These are phyloP conservation scores for Neofusicoccum ribis DNA, from an alignment of 2,329 filamentous ascomycete genomes.

Conservation along the genomic window DNA sequence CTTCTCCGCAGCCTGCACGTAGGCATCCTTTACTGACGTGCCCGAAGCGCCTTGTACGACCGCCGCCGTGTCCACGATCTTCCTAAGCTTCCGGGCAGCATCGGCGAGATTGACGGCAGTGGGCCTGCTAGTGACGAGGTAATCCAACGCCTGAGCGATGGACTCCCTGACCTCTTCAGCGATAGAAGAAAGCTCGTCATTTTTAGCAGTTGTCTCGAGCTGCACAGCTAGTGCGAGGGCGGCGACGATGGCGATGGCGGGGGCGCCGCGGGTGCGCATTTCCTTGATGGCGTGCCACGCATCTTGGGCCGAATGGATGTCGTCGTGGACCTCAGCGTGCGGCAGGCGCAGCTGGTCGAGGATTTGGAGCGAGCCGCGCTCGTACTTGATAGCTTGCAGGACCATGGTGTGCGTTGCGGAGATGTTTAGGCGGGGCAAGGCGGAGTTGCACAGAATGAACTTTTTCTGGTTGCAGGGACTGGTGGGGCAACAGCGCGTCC, in stretches of 20 bases:
- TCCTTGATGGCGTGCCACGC: slow-evolving; percentile 80
- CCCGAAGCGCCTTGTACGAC: slow-evolving; percentile 47
- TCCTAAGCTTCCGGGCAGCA: slow-evolving; percentile 78
- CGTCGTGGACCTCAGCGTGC: slow-evolving; percentile 76
- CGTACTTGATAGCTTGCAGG: slow-evolving; percentile 77
- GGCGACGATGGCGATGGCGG: slow-evolving; percentile 97
- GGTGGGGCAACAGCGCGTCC: not conserved
- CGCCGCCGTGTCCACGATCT: slow-evolving; percentile 56
- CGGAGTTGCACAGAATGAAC: not conserved
- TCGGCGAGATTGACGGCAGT: slow-evolving; percentile 95
- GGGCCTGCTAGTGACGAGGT: slow-evolving; percentile 83
- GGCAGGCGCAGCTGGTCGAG: slow-evolving; percentile 82
- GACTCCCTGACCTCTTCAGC: slow-evolving; percentile 66
- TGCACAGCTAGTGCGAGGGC: slow-evolving; percentile 86
- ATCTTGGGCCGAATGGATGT: slow-evolving; percentile 68
- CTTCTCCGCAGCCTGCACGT: slow-evolving; percentile 76
- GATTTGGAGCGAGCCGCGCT: slow-evolving; percentile 70
- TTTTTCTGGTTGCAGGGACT: slow-evolving; percentile 10
- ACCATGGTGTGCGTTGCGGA: slow-evolving; percentile 43
- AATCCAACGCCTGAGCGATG: slow-evolving; percentile 76
- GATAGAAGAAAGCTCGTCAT: slow-evolving; percentile 45
- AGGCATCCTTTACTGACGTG: slow-evolving; percentile 64
- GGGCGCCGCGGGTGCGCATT: slow-evolving; percentile 80
- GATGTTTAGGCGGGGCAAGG: not conserved
- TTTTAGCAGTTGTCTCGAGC: slow-evolving; percentile 55